Evolutionary conservation across 2,329 filamentous ascomycete genomes (phyloP), one percentile per base, ranked within the genome.

Genomic region (Colletotrichum sp.): DNA sequence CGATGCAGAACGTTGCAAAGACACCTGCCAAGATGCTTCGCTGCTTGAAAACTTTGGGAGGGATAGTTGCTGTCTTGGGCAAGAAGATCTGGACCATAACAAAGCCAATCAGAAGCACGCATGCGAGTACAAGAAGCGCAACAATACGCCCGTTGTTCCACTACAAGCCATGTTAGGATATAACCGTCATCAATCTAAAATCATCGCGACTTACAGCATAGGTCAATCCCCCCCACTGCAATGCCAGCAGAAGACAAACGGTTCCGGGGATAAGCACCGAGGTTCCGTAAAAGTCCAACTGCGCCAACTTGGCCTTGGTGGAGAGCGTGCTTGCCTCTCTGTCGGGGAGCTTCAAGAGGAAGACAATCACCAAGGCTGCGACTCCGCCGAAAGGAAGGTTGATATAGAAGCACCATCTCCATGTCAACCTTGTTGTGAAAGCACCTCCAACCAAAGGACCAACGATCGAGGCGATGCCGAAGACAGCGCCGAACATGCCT

Each of bases 61-160:
- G 86, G 3, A 88, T 82, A 0, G 85, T 89, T 6, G 86, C 87
- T 6, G 81, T 84, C 18, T 84, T 77, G 1, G 82, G 82, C 70
- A 81, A 79, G 32, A 81, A 80, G n/a, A 80, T 70, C 77, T 88
- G 84, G 1, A 86, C 79, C 13, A 80, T 71, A 12, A 86, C 72
- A 79, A 92, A 92, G 6, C 84, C 85, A 28, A 87, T 68, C 13
- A 86, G 83, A 3, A 88, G 83, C 12, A 88, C 77, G 2, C 79
- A 87, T 71, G 90, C 91, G 9, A 91, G 76, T 39, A 87, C 84
- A 62, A 88, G 77, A 74, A 89, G 82, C 3, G 83, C 84, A 25
- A 90, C 85, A 61, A 90, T 84, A 8, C 83, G 83, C 1, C 82
- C 82, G 55, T 82, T 81, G 25, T 80, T 83, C 88, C 87, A 89